These are phyloP conservation scores for Stachybotrys elegans DNA, from an alignment of 2,329 filamentous ascomycete genomes.

Conservation along the genomic window DNA sequence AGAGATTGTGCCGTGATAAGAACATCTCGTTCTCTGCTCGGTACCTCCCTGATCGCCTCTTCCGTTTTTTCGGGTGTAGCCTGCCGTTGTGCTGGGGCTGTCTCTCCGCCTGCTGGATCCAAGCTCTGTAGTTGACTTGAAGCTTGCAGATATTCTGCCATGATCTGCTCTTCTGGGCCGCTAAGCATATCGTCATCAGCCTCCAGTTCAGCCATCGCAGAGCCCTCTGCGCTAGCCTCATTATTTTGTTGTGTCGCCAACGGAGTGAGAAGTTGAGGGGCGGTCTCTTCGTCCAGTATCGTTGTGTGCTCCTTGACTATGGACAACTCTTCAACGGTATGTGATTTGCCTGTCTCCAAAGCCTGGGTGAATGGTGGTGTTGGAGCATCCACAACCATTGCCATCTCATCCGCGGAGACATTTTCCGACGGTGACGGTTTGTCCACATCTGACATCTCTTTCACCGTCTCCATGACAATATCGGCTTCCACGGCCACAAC, in stretches of 20 bases:
- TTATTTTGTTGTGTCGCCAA: constrained; percentile 11
- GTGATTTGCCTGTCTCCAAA: too few relatives aligned
- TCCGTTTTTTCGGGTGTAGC: too few relatives aligned
- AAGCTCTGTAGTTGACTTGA: constrained; percentile 8
- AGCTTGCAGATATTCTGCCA: constrained; percentile 21
- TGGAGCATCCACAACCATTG: too few relatives aligned
- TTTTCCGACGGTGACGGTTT: too few relatives aligned
- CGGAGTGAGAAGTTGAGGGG: constrained; percentile 9
- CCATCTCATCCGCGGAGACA: too few relatives aligned
- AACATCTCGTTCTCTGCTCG: constrained; percentile 15
- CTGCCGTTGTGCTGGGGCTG: constrained; percentile 18
- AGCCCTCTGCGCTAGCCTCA: neutral
- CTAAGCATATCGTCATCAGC: constrained; percentile 3
- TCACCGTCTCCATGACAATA: too few relatives aligned
- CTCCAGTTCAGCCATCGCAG: neutral
- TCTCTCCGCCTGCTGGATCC: constrained; percentile 14
- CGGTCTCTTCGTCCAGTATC: neutral
- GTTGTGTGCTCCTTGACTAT: neutral
- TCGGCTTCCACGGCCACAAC: too few relatives aligned
- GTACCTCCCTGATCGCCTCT: neutral
- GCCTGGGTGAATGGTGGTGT: too few relatives aligned
- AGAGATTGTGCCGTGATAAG: constrained; percentile 22
- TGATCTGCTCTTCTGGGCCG: constrained; percentile 21
- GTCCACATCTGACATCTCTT: too few relatives aligned
- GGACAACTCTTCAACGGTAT: too few relatives aligned